phyloP scores from a whole-genome alignment of 2,329 filamentous ascomycete genomes.

The Camillea tinctor region DNA sequence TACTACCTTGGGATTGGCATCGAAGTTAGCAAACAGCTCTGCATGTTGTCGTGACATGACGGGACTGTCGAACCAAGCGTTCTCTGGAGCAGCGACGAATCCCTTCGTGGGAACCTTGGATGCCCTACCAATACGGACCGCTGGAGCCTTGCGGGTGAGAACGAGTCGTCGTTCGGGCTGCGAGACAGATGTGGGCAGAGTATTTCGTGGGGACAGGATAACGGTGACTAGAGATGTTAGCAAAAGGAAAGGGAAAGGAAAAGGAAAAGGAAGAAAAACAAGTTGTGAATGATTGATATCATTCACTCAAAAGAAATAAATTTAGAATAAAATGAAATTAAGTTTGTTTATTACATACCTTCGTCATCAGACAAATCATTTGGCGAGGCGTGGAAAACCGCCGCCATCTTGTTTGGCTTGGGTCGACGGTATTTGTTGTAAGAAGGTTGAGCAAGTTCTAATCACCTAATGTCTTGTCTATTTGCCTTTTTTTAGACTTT shows the following conservation, averaged over 20 bases:
- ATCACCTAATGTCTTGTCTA: neutral
- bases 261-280: conserved; percentile 14
- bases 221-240: conserved; percentile 7
- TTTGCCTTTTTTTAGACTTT: neutral
- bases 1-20: conserved; percentile 40
- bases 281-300: conserved; percentile 15
- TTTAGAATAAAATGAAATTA: no score
- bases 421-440: neutral
- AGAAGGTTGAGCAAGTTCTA: neutral
- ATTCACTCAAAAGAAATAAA: neutral
- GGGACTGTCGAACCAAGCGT: conserved; percentile 68
- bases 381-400: neutral
- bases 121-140: conserved; percentile 41
- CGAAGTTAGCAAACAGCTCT: conserved; percentile 44
- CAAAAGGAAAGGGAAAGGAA: conserved; percentile 16
- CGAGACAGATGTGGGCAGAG: neutral
- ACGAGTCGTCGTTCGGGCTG: conserved; percentile 29
- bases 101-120: conserved; percentile 46
- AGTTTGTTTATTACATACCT: neutral
- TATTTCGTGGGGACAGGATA: conserved; percentile 4
- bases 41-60: conserved; percentile 73
- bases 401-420: neutral
- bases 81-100: conserved; percentile 42
- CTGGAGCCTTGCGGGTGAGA: conserved; percentile 24
- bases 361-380: neutral